Conservation (phyloP, 169 alveolate genomes). For the Amoebophrya sp. region DNA sequence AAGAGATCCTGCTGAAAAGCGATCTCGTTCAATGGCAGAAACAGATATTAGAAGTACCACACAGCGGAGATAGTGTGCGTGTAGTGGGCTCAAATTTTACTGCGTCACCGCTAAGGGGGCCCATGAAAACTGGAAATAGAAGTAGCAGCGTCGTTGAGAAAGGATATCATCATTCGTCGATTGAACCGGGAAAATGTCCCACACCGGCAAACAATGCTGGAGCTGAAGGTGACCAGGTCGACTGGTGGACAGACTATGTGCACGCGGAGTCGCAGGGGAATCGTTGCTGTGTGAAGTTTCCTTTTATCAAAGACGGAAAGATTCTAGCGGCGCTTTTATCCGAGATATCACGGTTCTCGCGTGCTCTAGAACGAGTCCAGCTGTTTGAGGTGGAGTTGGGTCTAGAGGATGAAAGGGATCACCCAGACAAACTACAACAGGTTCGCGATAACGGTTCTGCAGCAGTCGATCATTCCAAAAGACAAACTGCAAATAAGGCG, state of each 20-base stretch:
- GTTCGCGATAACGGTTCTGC: not conserved
- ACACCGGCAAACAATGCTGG: no score
- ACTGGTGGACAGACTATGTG: not conserved
- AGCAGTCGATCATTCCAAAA: not conserved
- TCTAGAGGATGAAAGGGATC: not conserved
- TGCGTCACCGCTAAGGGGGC: no score
- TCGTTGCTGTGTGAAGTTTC: not conserved
- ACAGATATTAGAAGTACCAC: no score
- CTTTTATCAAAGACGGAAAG: not conserved
- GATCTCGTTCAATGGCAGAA: no score
- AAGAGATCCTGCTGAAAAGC: not conserved
- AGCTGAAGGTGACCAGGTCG: not conserved
- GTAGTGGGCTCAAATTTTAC: no score
- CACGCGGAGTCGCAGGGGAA: not conserved
- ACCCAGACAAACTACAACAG: not conserved
- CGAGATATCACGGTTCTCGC: not conserved
- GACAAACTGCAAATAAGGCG: no score
- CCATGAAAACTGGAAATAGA: no score
- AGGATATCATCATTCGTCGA: no score
- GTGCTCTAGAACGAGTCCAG: not conserved
- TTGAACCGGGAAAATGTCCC: no score
- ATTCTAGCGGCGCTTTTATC: not conserved
- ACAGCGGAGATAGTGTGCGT: no score
- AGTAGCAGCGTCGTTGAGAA: no score
- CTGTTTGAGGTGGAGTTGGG: not conserved